Percentiles rank a stretch among this genome's conserved stretches.
Evolutionary conservation across 176 grass and related monocot genomes (phyloP).

Genomic region (Poa pratensis): DNA sequence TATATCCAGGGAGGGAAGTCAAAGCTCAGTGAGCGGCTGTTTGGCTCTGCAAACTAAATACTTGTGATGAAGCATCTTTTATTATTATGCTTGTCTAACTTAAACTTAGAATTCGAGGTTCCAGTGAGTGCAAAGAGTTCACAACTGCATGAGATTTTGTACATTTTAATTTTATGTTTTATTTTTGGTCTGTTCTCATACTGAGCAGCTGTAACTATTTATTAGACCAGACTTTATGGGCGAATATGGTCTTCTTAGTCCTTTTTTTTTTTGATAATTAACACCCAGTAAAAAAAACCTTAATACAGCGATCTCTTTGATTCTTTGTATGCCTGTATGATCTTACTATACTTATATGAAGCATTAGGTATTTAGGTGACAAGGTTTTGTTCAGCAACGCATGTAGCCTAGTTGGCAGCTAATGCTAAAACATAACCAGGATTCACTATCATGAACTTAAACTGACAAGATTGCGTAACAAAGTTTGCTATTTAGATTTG

Average conservation of each 20-base stretch:
- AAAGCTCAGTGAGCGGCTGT: neutral
- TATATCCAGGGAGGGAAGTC: neutral
- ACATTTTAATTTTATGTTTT: neutral
- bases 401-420: neutral
- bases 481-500: slow-evolving; percentile 8
- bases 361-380: neutral
- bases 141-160: neutral
- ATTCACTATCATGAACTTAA: too few relatives aligned
- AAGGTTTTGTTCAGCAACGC: neutral
- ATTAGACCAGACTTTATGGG: neutral
- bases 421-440: neutral
- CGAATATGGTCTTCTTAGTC: neutral
- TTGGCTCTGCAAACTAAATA: too few relatives aligned
- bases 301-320: neutral
- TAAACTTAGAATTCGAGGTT: neutral
- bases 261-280: neutral
- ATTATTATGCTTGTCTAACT: neutral
- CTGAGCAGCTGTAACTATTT: neutral
- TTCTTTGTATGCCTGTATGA: neutral
- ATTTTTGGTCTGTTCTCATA: neutral
- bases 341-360: neutral
- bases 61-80: neutral
- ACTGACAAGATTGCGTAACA: neutral
- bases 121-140: neutral
- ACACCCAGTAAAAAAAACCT: neutral